These are phyloP conservation scores for Phytophthora podocarpi DNA, from an alignment of 352 stramenopile genomes.

Conservation along the genomic window DNA sequence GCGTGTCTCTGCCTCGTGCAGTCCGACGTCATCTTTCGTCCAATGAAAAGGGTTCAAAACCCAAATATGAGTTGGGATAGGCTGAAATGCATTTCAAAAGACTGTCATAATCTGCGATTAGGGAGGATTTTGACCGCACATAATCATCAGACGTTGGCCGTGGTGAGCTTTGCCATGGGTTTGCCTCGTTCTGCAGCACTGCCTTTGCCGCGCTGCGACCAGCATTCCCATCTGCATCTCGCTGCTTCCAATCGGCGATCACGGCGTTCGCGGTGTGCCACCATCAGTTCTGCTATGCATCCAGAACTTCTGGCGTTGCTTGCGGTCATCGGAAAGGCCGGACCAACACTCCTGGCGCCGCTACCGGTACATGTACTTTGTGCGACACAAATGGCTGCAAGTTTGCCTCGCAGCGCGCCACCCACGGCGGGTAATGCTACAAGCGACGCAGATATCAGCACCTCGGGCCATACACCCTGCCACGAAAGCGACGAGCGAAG, in stretches of 20 bases:
- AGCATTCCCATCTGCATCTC: not conserved
- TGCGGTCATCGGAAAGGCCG: slow-evolving; percentile 8
- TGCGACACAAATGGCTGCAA: no score
- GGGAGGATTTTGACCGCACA: not conserved
- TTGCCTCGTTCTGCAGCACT: not conserved
- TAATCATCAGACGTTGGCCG: no score
- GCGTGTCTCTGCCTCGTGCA: slow-evolving; percentile 29
- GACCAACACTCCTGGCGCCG: slow-evolving; percentile 16
- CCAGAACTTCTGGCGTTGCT: no score
- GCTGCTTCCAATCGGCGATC: no score
- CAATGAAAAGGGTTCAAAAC: not conserved
- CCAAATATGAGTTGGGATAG: not conserved
- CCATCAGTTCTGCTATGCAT: not conserved
- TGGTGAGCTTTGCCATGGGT: slow-evolving; percentile 1
- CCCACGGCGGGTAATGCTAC: not conserved
- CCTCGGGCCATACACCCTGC: slow-evolving; percentile 1
- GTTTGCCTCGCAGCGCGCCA: not conserved
- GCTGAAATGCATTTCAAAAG: not conserved
- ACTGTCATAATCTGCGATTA: slow-evolving; percentile 15
- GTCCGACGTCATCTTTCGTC: slow-evolving; percentile 11
- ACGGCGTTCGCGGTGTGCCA: not conserved
- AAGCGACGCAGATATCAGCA: slow-evolving; percentile 21
- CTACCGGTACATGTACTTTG: no score
- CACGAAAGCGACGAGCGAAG: slow-evolving; percentile 3
- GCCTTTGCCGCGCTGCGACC: slow-evolving; percentile 1